These are phyloP conservation scores for Ceratobasidium sp. DNA, from an alignment of 1,284 basidiomycete species.

Conservation along the genomic window DNA sequence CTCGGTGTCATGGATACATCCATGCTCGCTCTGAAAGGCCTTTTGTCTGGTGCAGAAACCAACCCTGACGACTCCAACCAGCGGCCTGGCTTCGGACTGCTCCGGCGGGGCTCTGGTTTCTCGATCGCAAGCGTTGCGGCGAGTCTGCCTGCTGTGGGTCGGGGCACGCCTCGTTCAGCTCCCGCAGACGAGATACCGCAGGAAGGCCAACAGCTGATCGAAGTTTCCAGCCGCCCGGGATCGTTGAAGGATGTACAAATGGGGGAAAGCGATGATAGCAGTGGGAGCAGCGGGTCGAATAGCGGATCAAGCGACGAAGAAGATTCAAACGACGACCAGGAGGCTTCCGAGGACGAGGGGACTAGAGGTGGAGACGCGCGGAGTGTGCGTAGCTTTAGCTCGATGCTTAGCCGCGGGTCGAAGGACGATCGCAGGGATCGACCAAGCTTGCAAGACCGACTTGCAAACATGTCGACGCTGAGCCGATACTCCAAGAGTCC, in stretches of 20 bases:
- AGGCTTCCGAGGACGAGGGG: slow-evolving; percentile 55
- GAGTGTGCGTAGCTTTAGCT: slow-evolving; percentile 82
- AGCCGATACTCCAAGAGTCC: slow-evolving; percentile 47
- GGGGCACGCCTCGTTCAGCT: slow-evolving; percentile 51
- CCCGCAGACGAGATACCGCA: slow-evolving; percentile 56
- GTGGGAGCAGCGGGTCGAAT: slow-evolving; percentile 43
- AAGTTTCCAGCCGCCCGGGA: slow-evolving; percentile 54
- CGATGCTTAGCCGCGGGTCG: slow-evolving; percentile 68
- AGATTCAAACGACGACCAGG: slow-evolving; percentile 52
- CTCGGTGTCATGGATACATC: slow-evolving; percentile 84
- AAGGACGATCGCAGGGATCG: slow-evolving; percentile 55
- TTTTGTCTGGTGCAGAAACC: slow-evolving; percentile 54
- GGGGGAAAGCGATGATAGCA: slow-evolving; percentile 43
- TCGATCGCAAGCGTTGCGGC: slow-evolving; percentile 81
- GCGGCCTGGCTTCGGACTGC: slow-evolving; percentile 64
- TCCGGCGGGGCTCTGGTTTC: slow-evolving; percentile 76
- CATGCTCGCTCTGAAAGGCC: slow-evolving; percentile 77
- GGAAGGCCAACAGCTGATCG: slow-evolving; percentile 68
- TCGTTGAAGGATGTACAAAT: slow-evolving; percentile 39
- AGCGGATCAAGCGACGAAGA: slow-evolving; percentile 48
- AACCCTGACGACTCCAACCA: slow-evolving; percentile 48
- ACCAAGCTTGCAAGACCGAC: slow-evolving; percentile 74
- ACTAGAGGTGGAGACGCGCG: slow-evolving; percentile 56
- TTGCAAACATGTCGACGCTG: slow-evolving; percentile 70
- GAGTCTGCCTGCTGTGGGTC: slow-evolving; percentile 56